These are phyloP conservation scores for Ceratobasidium sp. DNA, from an alignment of 1,284 basidiomycete genomes.

Conservation along the genomic window DNA sequence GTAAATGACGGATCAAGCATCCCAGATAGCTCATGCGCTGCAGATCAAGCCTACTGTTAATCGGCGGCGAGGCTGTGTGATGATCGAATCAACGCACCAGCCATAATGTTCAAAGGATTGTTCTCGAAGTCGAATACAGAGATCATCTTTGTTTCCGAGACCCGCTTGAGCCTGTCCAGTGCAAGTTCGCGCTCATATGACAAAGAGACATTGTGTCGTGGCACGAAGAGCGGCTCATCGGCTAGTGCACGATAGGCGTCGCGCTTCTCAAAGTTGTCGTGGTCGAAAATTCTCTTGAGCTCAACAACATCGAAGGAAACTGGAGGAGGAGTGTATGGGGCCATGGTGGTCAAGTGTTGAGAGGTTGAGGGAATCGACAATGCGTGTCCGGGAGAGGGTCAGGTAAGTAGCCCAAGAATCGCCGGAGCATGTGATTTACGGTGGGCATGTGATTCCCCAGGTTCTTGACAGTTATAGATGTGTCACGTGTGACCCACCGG, in stretches of 20 bases:
- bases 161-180: constrained; percentile 41
- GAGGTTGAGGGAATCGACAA: neutral
- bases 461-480: neutral
- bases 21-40: constrained; percentile 35
- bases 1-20: constrained; percentile 45
- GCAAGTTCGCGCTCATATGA: constrained; percentile 45
- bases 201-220: constrained; percentile 42
- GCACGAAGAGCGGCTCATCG: constrained; percentile 44
- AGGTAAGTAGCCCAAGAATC: constrained; percentile 5
- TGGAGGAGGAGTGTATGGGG: constrained; percentile 34
- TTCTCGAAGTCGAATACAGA: constrained; percentile 42
- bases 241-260: constrained; percentile 36
- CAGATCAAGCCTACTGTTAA: neutral
- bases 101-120: constrained; percentile 44
- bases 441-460: constrained; percentile 18
- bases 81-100: constrained; percentile 27
- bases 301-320: constrained; percentile 36
- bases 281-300: constrained; percentile 43
- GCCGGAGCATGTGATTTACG: constrained; percentile 32
- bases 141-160: constrained; percentile 42
- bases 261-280: constrained; percentile 43
- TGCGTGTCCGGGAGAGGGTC: neutral
- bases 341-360: constrained; percentile 32
- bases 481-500: neutral
- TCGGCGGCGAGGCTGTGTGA: neutral